Percentiles rank a stretch among this genome's conserved stretches.
Conservation (phyloP, 768 basidiomycete genomes). For the Glaciozyma martinii region DNA sequence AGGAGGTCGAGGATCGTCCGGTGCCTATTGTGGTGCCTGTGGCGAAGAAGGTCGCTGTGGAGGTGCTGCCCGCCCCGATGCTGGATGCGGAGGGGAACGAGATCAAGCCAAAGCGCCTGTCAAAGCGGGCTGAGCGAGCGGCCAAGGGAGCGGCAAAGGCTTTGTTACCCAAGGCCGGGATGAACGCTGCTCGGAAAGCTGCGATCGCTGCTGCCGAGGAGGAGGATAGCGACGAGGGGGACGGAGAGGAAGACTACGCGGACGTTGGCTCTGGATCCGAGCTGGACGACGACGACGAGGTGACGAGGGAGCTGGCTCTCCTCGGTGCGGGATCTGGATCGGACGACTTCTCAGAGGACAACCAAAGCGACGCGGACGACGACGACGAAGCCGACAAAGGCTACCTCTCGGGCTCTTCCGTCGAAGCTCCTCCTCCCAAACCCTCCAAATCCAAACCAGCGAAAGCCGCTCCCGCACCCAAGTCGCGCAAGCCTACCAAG, state of each 20-base stretch:
- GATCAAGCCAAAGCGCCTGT: not conserved
- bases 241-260: slow-evolving; percentile 11
- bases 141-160: slow-evolving; percentile 7
- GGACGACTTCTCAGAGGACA: slow-evolving; percentile 13
- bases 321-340: slow-evolving; percentile 19
- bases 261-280: not conserved
- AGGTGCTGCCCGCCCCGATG: not conserved
- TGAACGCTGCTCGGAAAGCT: not conserved
- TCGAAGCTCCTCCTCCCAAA: slow-evolving; percentile 8
- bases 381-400: slow-evolving; percentile 10
- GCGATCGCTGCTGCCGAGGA: not conserved
- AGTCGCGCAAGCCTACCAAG: slow-evolving; percentile 25
- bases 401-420: not conserved
- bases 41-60: not conserved
- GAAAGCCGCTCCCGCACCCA: not conserved
- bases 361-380: slow-evolving; percentile 13
- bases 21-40: not conserved
- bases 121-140: slow-evolving; percentile 7
- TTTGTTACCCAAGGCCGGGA: not conserved
- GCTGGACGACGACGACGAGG: slow-evolving; percentile 23
- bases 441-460: not conserved
- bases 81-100: not conserved
- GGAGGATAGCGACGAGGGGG: slow-evolving; percentile 16
- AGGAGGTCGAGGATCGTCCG: slow-evolving; percentile 8
- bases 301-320: slow-evolving; percentile 11